These are phyloP conservation scores for Halophytophthora batemanensis DNA, from an alignment of 352 stramenopile genomes.

Conservation along the genomic window DNA sequence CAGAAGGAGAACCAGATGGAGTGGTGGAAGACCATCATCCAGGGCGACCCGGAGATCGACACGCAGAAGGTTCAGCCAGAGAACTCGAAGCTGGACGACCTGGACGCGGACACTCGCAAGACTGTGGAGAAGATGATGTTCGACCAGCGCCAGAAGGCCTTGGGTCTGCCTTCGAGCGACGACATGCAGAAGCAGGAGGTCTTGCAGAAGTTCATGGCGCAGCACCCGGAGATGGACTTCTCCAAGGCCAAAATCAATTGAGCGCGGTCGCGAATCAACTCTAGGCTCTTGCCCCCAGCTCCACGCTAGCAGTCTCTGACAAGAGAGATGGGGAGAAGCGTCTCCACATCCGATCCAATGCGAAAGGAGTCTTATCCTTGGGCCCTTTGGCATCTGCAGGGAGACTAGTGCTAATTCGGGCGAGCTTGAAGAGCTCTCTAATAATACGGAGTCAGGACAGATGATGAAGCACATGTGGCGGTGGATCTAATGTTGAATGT, in stretches of 20 bases:
- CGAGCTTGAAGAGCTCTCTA: too few species aligned
- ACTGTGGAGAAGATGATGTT: conserved; percentile 99
- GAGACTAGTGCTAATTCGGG: too few species aligned
- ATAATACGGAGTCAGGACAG: too few species aligned
- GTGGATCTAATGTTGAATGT: too few species aligned
- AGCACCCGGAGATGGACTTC: conserved; percentile 99
- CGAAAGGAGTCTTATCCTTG: too few species aligned
- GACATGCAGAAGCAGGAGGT: conserved; percentile 98
- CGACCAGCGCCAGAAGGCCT: conserved; percentile 96
- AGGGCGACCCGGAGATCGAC: conserved; percentile 96
- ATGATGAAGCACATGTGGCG: too few species aligned
- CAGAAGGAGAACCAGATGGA: conserved; percentile 99
- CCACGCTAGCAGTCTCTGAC: too few species aligned
- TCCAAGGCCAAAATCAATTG: conserved; percentile 97
- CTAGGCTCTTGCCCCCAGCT: too few species aligned
- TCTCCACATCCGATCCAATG: too few species aligned
- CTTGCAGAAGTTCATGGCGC: conserved; percentile 98
- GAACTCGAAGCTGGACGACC: conserved; percentile 97
- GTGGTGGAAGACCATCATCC: conserved; percentile 98
- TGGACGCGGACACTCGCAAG: conserved; percentile 97
- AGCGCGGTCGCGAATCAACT: conserved; percentile 3
- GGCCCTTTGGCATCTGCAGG: too few species aligned
- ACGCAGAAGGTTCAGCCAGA: conserved; percentile 98
- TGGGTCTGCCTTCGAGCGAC: conserved; percentile 96
- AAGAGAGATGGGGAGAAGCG: too few species aligned